Percentiles rank a stretch among this genome's conserved stretches.
Evolutionary conservation across 441 rosid species (phyloP).

Genomic region (Codiaeum variegatum): DNA sequence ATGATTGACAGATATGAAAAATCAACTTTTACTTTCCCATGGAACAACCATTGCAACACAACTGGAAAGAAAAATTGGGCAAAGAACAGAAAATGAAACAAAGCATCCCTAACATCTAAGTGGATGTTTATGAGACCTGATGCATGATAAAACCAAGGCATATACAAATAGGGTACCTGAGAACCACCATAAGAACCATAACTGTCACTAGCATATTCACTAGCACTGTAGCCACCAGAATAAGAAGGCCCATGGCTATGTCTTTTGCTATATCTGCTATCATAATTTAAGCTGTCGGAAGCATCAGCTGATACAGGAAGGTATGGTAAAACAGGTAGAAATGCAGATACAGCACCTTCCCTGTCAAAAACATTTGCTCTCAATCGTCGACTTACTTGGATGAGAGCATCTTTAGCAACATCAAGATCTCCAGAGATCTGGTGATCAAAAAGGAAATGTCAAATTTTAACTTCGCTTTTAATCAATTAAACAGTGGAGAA

Average conservation of each 20-base stretch:
- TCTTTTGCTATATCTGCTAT: conserved; percentile 73
- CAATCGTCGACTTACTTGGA: conserved; percentile 67
- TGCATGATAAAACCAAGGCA: neutral
- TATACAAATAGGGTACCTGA: conserved; percentile 35
- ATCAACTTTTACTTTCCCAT: neutral
- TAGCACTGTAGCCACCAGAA: conserved; percentile 66
- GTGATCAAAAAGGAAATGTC: conserved; percentile 19
- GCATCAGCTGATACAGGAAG: conserved; percentile 70
- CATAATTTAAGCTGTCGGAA: conserved; percentile 49
- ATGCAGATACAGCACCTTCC: conserved; percentile 73
- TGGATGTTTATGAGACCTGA: neutral
- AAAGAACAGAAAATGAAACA: neutral
- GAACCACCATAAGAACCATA: conserved; percentile 76
- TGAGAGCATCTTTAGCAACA: conserved; percentile 89
- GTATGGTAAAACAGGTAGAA: conserved; percentile 81
- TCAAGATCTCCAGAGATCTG: conserved; percentile 95
- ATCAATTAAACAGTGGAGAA: neutral
- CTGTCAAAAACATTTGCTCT: conserved; percentile 88
- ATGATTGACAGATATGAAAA: neutral
- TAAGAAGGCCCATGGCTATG: conserved; percentile 63
- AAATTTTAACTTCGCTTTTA: conserved; percentile 5
- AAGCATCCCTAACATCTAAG: neutral
- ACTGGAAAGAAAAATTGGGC: neutral
- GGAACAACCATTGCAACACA: neutral
- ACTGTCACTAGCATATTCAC: conserved; percentile 52